Conservation (phyloP, 2,329 filamentous ascomycete genomes). For the Pseudogymnoascus sp. region DNA sequence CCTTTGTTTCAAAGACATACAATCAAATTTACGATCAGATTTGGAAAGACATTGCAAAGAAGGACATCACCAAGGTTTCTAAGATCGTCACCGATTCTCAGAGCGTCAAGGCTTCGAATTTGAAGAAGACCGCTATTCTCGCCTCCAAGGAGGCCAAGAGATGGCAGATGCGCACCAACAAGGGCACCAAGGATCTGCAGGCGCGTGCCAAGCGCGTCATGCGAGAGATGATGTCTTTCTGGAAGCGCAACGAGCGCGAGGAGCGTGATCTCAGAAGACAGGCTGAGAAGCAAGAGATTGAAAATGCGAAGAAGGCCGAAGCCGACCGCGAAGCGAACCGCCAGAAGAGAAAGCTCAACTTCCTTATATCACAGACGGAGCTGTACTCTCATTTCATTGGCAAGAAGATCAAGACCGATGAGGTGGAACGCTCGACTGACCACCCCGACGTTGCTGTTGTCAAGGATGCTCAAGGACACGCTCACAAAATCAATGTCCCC, state of each 20-base stretch:
- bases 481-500: slow-evolving; percentile 39
- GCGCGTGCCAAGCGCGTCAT: slow-evolving; percentile 95
- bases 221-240: slow-evolving; percentile 99
- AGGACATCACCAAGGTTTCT: slow-evolving; percentile 87
- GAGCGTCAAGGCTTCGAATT: slow-evolving; percentile 82
- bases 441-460: slow-evolving; percentile 62
- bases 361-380: slow-evolving; percentile 97
- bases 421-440: slow-evolving; percentile 84
- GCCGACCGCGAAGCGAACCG: slow-evolving; percentile 94
- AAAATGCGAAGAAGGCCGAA: slow-evolving; percentile 93
- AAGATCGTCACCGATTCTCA: slow-evolving; percentile 82
- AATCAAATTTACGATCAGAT: slow-evolving; percentile 97
- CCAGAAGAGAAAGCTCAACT: slow-evolving; percentile 98
- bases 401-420: slow-evolving; percentile 97
- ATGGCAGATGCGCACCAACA: slow-evolving; percentile 97
- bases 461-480: slow-evolving; percentile 37
- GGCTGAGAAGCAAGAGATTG: slow-evolving; percentile 90
- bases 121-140: slow-evolving; percentile 94
- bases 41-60: slow-evolving; percentile 87
- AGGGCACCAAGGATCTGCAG: slow-evolving; percentile 96
- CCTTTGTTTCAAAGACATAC: slow-evolving; percentile 82
- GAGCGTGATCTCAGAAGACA: slow-evolving; percentile 91
- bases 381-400: slow-evolving; percentile 99
- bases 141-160: slow-evolving; percentile 95
- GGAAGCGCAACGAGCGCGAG: slow-evolving; percentile 97